phyloP scores from a whole-genome alignment of 805 yeast species.

The Monosporozyma aerobia region DNA sequence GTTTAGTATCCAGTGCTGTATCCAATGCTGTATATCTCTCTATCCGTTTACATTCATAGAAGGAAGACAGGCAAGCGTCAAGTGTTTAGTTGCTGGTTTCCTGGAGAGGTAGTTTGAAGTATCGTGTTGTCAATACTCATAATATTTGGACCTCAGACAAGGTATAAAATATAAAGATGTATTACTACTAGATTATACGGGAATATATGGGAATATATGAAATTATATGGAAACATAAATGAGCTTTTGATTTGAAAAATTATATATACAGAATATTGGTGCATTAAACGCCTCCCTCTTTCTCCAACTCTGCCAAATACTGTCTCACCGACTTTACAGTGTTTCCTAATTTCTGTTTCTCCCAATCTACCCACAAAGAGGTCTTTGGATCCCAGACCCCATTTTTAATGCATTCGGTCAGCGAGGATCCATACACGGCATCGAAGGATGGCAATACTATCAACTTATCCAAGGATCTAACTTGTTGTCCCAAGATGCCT shows the following conservation, averaged over 20 bases:
- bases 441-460: slow-evolving; percentile 10
- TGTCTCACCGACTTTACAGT: slow-evolving; percentile 11
- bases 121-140: no score
- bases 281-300: neutral
- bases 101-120: no score
- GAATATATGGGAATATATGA: neutral
- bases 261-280: neutral
- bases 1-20: no score
- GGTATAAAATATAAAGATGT: no score
- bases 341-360: slow-evolving; percentile 22
- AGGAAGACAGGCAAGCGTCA: no score
- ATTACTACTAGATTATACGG: neutral
- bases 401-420: slow-evolving; percentile 12
- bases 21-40: no score
- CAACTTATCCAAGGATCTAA: slow-evolving; percentile 13
- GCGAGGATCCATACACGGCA: slow-evolving; percentile 16
- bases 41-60: no score
- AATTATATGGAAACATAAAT: neutral
- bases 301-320: slow-evolving; percentile 3
- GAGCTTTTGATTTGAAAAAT: no score
- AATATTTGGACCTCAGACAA: no score
- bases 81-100: no score
- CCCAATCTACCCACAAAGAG: slow-evolving; percentile 31
- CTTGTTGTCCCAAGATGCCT: slow-evolving; percentile 9
- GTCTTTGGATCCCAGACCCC: slow-evolving; percentile 19